Evolutionary conservation across 2,329 filamentous ascomycete genomes (phyloP), one percentile per base, ranked within the genome.

Genomic region (Aspergillus uvarum): DNA sequence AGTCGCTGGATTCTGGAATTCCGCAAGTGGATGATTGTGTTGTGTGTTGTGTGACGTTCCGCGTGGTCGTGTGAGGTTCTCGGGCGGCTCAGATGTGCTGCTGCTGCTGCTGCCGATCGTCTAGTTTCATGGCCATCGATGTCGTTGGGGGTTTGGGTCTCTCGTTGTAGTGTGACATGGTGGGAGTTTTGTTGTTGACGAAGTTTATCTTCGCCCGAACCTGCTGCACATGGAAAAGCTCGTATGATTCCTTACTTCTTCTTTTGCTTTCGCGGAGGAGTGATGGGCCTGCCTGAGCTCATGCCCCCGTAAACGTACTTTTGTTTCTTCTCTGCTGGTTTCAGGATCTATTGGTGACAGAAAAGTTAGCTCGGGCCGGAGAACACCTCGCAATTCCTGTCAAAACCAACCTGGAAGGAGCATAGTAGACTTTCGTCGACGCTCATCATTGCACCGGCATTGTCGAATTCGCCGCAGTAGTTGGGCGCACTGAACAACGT

Each of bases 291-390:
- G 82, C 85, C 83, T 81, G 85, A 84, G 81, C 85, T 87, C 80
- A 89, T 84, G 82, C 85, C 84, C 82, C 83, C 84, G 82, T 87
- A 85, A 77, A 96, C 93, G 85, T 96, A 98, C 93, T 98, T 98
- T 91, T 97, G 94, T 89, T 99, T 99, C 89, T 99, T 99, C 87
- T 99, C 95, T 80, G 95, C 95, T 75, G 95, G 95, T 85, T 98
- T 99, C 83, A 99, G 85, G 77, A 99, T 98, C 92, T 96, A 70
- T 29, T 29, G 29, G 56, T 51, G 53, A 54, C 50, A 55, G 52
- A 38, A 65, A 60, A 22, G 48, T 64, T 63, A 67, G 66, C 58
- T 56, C 64, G 24, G 14, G 31, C 55, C 29, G n/a, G 8, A 14
- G 10, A 22, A 38, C 4, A 2, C 12, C 26, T 3, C 5, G 32